Percentiles rank a stretch among this genome's conserved stretches.
phyloP scores from a whole-genome alignment of 208 protist genomes.

The Tritrichomonas foetus region DNA sequence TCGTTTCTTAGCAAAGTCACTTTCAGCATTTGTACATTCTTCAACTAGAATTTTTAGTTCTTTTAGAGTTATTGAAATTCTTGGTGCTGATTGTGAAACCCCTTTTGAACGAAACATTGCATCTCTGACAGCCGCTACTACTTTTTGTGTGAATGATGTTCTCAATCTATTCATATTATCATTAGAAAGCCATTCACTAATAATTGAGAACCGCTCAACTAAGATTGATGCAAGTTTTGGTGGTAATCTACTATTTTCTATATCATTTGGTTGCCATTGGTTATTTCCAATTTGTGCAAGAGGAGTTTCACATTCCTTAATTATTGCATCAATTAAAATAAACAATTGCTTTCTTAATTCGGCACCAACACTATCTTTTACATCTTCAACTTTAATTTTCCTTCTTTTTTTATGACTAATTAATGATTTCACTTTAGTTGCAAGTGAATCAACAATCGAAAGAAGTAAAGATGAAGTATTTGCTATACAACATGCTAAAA shows the following conservation, averaged over 20 bases:
- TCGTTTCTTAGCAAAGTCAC: not conserved
- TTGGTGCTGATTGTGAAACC: not conserved
- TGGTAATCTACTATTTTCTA: not conserved
- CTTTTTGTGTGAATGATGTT: not conserved
- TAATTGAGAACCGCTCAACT: not conserved
- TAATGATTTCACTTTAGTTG: not conserved
- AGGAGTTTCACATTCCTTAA: not conserved
- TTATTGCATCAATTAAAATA: not conserved
- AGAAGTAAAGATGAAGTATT: not conserved
- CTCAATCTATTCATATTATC: not conserved
- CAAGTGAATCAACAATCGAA: not conserved
- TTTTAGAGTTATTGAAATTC: not conserved
- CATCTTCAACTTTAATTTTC: not conserved
- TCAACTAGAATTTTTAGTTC: not conserved
- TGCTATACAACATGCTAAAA: not conserved
- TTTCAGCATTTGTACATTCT: not conserved
- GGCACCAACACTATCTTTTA: not conserved
- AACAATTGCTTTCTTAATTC: slow-evolving; percentile 20
- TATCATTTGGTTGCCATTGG: not conserved
- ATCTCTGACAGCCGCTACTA: not conserved
- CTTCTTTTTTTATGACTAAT: not conserved
- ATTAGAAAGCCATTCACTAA: not conserved
- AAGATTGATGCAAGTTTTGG: not conserved
- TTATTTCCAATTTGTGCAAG: not conserved
- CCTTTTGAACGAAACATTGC: not conserved